Conservation (phyloP, 2,329 filamentous ascomycete species). For the Ophiostoma triangulosporum region DNA sequence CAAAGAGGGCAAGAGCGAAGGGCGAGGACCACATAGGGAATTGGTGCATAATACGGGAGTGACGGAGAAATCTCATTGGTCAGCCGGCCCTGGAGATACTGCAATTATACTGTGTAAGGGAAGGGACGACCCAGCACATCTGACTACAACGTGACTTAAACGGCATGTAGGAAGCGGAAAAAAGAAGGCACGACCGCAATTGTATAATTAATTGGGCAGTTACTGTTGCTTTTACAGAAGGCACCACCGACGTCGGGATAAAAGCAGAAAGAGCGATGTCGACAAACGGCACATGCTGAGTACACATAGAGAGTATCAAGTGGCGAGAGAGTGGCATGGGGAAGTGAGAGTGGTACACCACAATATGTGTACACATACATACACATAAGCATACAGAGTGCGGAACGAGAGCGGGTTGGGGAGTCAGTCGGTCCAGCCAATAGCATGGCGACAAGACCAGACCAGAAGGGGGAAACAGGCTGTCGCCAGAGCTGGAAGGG, state of each 20-base stretch:
- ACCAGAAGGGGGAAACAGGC: slow-evolving; percentile 2
- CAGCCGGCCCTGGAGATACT: background rate
- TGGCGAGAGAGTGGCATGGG: background rate
- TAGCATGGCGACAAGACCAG: background rate
- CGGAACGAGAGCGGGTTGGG: slow-evolving; percentile 6
- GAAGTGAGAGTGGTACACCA: background rate
- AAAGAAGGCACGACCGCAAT: background rate
- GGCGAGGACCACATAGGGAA: background rate
- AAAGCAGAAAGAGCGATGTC: background rate
- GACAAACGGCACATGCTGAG: background rate
- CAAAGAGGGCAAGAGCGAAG: background rate
- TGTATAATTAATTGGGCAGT: background rate
- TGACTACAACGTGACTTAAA: background rate
- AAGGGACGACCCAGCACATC: background rate
- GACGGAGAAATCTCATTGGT: background rate
- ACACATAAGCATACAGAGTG: background rate
- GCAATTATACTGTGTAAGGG: background rate
- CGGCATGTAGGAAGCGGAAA: background rate
- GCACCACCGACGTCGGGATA: background rate
- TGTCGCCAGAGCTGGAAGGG: slow-evolving; percentile 7
- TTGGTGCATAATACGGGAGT: background rate
- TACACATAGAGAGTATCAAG: too few relatives aligned
- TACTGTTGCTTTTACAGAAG: background rate
- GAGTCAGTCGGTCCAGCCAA: background rate
- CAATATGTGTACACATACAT: background rate